These are phyloP conservation scores for Acanthochlamys bracteata DNA, from an alignment of 106 monocot genomes.

Conservation along the genomic window DNA sequence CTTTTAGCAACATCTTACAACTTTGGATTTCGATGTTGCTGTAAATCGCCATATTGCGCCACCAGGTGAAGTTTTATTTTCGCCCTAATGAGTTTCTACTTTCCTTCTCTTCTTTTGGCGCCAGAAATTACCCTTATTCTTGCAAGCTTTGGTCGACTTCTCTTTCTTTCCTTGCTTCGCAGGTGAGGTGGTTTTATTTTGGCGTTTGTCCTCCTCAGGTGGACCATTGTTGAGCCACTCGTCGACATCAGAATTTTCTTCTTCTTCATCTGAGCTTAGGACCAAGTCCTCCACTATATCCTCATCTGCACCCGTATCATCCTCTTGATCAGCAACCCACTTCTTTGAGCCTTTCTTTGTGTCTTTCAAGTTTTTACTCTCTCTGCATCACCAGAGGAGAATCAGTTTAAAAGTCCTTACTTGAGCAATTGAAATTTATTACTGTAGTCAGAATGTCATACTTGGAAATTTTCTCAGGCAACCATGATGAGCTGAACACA, in stretches of 20 bases:
- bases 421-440: not conserved
- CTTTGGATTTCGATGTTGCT: no score
- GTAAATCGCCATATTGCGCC: no score
- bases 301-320: slow-evolving; percentile 31
- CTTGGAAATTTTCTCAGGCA: slow-evolving; percentile 69
- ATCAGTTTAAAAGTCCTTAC: no score
- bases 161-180: slow-evolving; percentile 22
- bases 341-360: slow-evolving; percentile 29
- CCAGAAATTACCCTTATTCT: slow-evolving; percentile 8
- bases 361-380: no score
- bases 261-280: slow-evolving; percentile 75
- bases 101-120: slow-evolving; percentile 18
- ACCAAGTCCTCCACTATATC: slow-evolving; percentile 90
- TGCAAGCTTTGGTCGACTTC: not conserved
- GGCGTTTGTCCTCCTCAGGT: slow-evolving; percentile 16
- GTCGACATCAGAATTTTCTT: slow-evolving; percentile 11
- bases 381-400: no score
- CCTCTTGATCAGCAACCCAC: slow-evolving; percentile 12
- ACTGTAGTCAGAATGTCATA: slow-evolving; percentile 13
- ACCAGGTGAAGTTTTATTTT: no score
- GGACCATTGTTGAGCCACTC: slow-evolving; percentile 3
- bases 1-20: no score
- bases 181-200: not conserved
- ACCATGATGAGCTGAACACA: slow-evolving; percentile 71
- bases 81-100: slow-evolving; percentile 3